Percentiles rank a stretch among this genome's conserved stretches.
Evolutionary conservation across 805 yeast species (phyloP).

Genomic region (Candida succiphila): DNA sequence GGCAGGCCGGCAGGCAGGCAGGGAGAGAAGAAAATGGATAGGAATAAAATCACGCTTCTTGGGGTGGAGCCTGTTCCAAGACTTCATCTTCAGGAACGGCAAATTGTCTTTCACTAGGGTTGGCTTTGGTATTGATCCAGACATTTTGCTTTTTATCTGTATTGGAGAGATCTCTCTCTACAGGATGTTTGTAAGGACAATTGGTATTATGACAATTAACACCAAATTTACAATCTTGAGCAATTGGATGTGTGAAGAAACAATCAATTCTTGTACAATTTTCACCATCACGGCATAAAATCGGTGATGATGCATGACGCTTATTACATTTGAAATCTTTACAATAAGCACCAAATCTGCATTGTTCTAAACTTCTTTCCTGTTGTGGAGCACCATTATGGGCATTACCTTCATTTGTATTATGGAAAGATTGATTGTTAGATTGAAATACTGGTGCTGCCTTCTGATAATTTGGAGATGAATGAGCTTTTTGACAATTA

Average conservation of each 20-base stretch:
- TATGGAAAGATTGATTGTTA: constrained; percentile 11
- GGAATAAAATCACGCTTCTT: constrained; percentile 20
- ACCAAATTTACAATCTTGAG: constrained; percentile 75
- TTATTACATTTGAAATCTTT: constrained; percentile 70
- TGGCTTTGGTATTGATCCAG: constrained; percentile 17
- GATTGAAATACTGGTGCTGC: constrained; percentile 8
- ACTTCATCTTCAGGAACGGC: constrained; percentile 71
- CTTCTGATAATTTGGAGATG: constrained; percentile 52
- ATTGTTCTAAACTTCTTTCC: constrained; percentile 63
- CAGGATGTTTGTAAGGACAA: constrained; percentile 76
- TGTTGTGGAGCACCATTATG: constrained; percentile 1
- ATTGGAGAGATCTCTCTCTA: constrained; percentile 41
- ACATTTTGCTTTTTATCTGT: constrained; percentile 18
- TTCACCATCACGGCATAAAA: constrained; percentile 75
- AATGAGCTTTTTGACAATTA: constrained; percentile 67
- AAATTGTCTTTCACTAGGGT: constrained; percentile 47
- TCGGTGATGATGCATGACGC: constrained; percentile 71
- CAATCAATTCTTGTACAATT: constrained; percentile 76
- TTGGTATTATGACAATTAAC: constrained; percentile 58
- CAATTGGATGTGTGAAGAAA: constrained; percentile 71
- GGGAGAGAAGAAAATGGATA: background rate
- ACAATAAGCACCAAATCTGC: constrained; percentile 71
- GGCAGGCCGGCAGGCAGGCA: background rate
- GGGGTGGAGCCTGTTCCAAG: constrained; percentile 55
- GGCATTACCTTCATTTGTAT: no score